These are phyloP conservation scores for Pelargonium fulgidum DNA, from an alignment of 441 rosid genomes.

Conservation along the genomic window DNA sequence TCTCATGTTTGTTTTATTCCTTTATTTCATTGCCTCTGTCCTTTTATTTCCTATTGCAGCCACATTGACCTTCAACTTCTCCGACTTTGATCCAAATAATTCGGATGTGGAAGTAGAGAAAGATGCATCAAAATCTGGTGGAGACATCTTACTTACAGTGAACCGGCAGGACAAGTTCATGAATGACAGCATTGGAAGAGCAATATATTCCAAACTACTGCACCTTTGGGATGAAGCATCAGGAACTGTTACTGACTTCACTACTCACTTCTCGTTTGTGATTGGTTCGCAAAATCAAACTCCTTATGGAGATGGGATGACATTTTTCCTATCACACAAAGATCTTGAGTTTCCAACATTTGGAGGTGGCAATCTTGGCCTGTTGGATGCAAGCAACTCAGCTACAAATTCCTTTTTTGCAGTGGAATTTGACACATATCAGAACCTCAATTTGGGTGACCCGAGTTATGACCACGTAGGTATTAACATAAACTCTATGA, in stretches of 20 bases:
- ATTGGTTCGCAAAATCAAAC: constrained; percentile 11
- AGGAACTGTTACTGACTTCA: constrained; percentile 22
- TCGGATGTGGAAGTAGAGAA: no score
- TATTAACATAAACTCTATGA: constrained; percentile 25
- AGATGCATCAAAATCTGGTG: no score
- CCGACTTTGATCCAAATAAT: no score
- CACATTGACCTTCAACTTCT: no score
- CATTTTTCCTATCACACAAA: constrained; percentile 28
- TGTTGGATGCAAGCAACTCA: constrained; percentile 8
- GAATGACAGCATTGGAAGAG: not conserved
- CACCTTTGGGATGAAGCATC: constrained; percentile 31
- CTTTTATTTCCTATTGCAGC: no score
- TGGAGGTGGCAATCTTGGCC: constrained; percentile 25
- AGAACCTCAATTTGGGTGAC: not conserved
- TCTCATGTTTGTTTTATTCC: no score
- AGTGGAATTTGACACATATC: constrained; percentile 33
- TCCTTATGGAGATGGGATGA: constrained; percentile 22
- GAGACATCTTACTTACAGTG: no score
- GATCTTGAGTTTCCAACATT: not conserved
- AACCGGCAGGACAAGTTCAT: no score
- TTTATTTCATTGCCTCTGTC: no score
- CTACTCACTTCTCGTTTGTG: constrained; percentile 28
- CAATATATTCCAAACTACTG: not conserved
- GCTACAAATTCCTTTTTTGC: constrained; percentile 26
- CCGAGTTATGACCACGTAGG: constrained; percentile 25